These are phyloP conservation scores for Rhododendron mucronatum DNA, from an alignment of 148 eudicot genomes.

Conservation along the genomic window DNA sequence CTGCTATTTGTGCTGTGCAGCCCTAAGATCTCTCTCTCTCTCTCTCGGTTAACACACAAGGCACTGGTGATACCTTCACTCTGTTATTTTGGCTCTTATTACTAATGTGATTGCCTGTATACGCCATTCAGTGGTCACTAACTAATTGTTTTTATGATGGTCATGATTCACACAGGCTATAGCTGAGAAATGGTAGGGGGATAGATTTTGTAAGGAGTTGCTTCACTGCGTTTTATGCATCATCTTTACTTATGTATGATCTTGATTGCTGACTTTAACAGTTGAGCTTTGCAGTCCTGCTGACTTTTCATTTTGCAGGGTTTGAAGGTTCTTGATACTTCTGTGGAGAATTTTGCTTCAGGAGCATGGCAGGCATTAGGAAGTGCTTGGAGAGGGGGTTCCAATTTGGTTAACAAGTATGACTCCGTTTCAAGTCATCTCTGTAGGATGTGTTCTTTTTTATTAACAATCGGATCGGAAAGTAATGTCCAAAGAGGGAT, in stretches of 20 bases:
- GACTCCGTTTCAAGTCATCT: slow-evolving; percentile 13
- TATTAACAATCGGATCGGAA: background rate
- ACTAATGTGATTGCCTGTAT: too few species aligned
- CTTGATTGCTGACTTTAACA: background rate
- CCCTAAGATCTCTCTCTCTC: too few species aligned
- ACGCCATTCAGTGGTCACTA: background rate
- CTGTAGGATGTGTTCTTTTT: background rate
- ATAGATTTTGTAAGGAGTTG: background rate
- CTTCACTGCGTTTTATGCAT: slow-evolving; percentile 1
- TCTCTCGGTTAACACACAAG: too few species aligned
- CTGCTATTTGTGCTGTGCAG: background rate
- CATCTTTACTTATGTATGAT: background rate
- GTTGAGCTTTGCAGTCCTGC: background rate
- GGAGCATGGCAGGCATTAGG: slow-evolving; percentile 99
- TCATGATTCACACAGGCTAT: background rate
- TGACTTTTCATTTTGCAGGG: slow-evolving; percentile 49
- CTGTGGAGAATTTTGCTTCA: slow-evolving; percentile 82
- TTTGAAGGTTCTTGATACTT: slow-evolving; percentile 68
- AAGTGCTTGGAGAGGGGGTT: slow-evolving; percentile 83
- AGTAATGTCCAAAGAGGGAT: background rate
- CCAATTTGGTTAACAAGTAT: slow-evolving; percentile 70
- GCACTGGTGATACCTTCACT: background rate
- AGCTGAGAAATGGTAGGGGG: background rate
- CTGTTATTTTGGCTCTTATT: background rate
- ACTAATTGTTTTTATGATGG: background rate